Evolutionary conservation across 176 grass and related monocot genomes (phyloP), one percentile per base, ranked within the genome.

Genomic region (Stipa capillata): DNA sequence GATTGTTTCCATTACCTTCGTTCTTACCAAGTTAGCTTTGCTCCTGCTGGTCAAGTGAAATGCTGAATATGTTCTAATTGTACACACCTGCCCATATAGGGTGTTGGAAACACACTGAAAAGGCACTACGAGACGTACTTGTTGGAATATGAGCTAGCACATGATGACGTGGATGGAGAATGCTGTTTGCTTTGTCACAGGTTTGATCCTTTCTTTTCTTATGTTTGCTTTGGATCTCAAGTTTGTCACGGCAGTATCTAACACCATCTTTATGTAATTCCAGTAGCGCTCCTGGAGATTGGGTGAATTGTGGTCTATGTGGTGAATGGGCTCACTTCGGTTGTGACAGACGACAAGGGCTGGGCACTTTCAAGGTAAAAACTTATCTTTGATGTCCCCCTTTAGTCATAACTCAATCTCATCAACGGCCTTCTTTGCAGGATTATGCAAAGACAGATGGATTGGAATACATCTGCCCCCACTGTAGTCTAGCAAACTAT

Each of bases 251-350:
- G 25, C 33, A 6, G 6, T 45, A 81, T 60, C 79, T 87, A 83
- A 97, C 73, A 65, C 31, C 21, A 12, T 9, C 21, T 52, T 65
- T 81, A 34, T 23, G 76, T 75, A 58, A 64, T 90, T 85, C 6
- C 95, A 99, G 96, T 99, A 99, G 96, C 65, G 88, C 96, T 65
- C 96, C 96, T 55, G 96, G 96, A 33, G 96, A 99, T 71, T 99
- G 96, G 96, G 96, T 99, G 53, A 99, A 99, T 48, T 99, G 96
- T 18, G 92, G 92, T 65, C 83, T 99, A 41, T 99, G 96, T 54
- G 92, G 88, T n/a, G 96, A 99, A 90, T 99, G 96, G 96, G 96
- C 96, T 8, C 96, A 99, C 52, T 99, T 99, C 72, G 96, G 96
- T 78, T 99, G 96, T 15, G 96, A 99, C 36, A 88, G 96, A 87